These are phyloP conservation scores for Colletotrichum echinochloae DNA, from an alignment of 2,329 filamentous ascomycete species.

Conservation along the genomic window DNA sequence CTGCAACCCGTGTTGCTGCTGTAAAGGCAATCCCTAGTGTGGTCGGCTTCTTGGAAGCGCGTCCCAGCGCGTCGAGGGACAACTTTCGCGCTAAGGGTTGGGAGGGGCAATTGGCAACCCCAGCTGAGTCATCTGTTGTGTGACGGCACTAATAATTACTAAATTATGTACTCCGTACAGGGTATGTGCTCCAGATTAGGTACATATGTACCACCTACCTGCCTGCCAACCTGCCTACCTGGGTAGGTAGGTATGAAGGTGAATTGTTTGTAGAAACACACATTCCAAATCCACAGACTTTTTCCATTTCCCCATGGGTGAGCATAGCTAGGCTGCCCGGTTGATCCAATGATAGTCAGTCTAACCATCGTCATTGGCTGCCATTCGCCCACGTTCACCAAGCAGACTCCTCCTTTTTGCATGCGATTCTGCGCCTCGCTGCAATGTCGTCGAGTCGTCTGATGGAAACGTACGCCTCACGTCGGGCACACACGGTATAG, in stretches of 20 bases:
- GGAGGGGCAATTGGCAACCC: constrained; percentile 1
- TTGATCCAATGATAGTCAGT: constrained; percentile 7
- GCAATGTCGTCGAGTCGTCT: constrained; percentile 22
- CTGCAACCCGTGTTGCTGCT: not conserved
- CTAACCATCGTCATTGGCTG: constrained; percentile 26
- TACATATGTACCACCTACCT: no score
- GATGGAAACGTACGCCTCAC: constrained; percentile 22
- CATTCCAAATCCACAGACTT: not conserved
- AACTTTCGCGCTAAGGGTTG: constrained; percentile 14
- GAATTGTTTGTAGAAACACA: not conserved
- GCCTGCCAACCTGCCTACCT: no score
- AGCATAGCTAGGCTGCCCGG: not conserved
- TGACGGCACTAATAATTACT: no score
- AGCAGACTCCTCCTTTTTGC: constrained; percentile 12
- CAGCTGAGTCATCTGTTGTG: constrained; percentile 26
- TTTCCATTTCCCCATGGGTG: not conserved
- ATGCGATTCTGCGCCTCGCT: constrained; percentile 25
- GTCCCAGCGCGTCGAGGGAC: constrained; percentile 27
- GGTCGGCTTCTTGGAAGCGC: constrained; percentile 1
- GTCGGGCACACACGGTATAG: constrained; percentile 17
- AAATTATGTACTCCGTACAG: no score
- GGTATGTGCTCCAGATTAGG: no score
- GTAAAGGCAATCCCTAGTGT: not conserved
- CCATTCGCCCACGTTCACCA: constrained; percentile 32
- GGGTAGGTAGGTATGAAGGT: no score